Evolutionary conservation across 192 early-diverging fungal species (phyloP), one percentile per base, ranked within the genome.

Genomic region (Umbelopsis vinacea): DNA sequence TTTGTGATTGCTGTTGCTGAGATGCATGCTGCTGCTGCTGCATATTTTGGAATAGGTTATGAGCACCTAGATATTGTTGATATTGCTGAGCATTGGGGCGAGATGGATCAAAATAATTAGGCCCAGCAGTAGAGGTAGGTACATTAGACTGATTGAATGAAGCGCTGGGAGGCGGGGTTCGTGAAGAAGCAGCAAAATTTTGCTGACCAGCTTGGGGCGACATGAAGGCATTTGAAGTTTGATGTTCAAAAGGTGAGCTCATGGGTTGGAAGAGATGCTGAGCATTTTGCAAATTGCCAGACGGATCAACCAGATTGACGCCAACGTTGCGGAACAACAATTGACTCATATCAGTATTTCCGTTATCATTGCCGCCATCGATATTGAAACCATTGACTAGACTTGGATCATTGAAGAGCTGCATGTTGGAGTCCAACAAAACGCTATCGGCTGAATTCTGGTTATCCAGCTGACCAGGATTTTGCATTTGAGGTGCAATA

Each of bases 351-450:
- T 73, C 66, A 15, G 57, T 22, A 40, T 67, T 72, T 53, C 47
- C 71, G 12, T 21, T 53, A 17, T n/a, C 45, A 52, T 69, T 52
- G 15, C 24, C 24, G 35, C 4, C 48, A 35, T 45, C 46, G 54
- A 67, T 37, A 37, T 53, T 57, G 70, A 70, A 29, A 17, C 55
- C 40, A 75, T 43, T 19, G 29, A 63, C 57, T 1, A 75, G 43
- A 26, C 26, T 40, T 14, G 68, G 57, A 43, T 75, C 74, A 43
- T 75, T 75, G 47, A 75, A 75, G 46, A 75, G 33, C 33, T 63
- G 57, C 60, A 75, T 37, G 21, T 47, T 70, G 23, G 68, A 47
- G 19, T 75, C 74, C 14, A 75, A 35, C 68, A 75, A 66, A 17
- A 75, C 60, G 48, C 53, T 70, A 33, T 63, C 26, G 57, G 57